Evolutionary conservation across 2,329 filamentous ascomycete genomes (phyloP).

Genomic region (Xylariaceae sp.): DNA sequence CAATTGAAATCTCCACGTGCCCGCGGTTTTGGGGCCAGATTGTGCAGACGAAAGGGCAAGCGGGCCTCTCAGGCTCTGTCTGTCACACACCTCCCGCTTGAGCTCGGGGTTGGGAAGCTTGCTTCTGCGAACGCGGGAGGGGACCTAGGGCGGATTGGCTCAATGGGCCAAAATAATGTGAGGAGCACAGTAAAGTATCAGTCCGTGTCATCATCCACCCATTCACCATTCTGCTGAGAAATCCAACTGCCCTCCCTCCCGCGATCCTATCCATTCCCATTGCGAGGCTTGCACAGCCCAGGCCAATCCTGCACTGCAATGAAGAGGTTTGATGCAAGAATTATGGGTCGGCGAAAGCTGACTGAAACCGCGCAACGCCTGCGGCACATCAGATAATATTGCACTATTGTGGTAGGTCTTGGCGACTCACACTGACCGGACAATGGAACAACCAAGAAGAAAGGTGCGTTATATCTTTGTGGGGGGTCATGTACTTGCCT

Average conservation of each 20-base stretch:
- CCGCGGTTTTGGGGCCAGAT: background rate
- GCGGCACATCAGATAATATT: conserved; percentile 9
- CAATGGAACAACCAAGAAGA: background rate
- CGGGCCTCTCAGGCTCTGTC: too few species aligned
- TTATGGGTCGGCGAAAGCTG: conserved; percentile 8
- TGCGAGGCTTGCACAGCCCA: background rate
- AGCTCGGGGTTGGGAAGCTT: too few species aligned
- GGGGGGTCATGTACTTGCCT: conserved; percentile 7
- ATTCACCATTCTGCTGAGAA: background rate
- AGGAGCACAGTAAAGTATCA: too few species aligned
- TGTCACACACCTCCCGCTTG: too few species aligned
- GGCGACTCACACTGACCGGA: conserved; percentile 14
- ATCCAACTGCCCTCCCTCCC: conserved; percentile 7
- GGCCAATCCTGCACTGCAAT: background rate
- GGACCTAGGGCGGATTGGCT: too few species aligned
- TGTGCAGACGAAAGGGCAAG: too few species aligned
- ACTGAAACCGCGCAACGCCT: conserved; percentile 17
- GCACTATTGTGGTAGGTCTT: conserved; percentile 22
- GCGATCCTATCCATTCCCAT: conserved; percentile 5
- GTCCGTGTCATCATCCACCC: background rate
- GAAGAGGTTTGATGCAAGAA: background rate
- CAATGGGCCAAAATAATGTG: too few species aligned
- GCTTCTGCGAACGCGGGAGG: too few species aligned
- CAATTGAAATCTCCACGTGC: conserved; percentile 27
- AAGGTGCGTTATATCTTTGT: conserved; percentile 10